phyloP scores from a whole-genome alignment of 768 basidiomycete species.

The Rhizopogon salebrosus region DNA sequence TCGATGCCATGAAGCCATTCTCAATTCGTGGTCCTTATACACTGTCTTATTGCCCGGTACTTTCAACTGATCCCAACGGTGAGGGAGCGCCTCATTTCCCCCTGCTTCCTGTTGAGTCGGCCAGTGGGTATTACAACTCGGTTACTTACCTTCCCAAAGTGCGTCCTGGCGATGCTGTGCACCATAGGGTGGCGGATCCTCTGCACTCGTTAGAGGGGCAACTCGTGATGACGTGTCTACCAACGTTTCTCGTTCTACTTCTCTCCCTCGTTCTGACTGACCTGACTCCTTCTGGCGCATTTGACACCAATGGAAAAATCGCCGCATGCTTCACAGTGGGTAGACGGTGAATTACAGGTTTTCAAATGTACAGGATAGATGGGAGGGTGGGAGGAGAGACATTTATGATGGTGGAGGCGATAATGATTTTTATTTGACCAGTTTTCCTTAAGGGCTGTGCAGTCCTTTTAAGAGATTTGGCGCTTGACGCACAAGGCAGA shows the following conservation, averaged over 20 bases:
- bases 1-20: neutral
- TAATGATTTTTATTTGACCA: too few relatives aligned
- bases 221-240: neutral
- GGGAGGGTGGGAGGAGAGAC: too few relatives aligned
- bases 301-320: too few relatives aligned
- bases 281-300: neutral
- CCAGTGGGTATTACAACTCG: neutral
- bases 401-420: too few relatives aligned
- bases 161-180: neutral
- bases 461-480: too few relatives aligned
- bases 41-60: rapidly evolving
- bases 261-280: neutral
- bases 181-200: neutral
- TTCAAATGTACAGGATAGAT: too few relatives aligned
- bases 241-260: neutral
- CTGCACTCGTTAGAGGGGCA: neutral
- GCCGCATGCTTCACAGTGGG: too few relatives aligned
- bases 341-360: too few relatives aligned
- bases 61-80: neutral
- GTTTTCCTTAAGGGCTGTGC: too few relatives aligned
- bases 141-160: neutral
- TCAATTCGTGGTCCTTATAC: neutral
- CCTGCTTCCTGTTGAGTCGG: neutral
- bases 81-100: neutral
- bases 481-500: too few relatives aligned